phyloP scores from a whole-genome alignment of 2,329 filamentous ascomycete species.

The Aaosphaeria pasadenensis region DNA sequence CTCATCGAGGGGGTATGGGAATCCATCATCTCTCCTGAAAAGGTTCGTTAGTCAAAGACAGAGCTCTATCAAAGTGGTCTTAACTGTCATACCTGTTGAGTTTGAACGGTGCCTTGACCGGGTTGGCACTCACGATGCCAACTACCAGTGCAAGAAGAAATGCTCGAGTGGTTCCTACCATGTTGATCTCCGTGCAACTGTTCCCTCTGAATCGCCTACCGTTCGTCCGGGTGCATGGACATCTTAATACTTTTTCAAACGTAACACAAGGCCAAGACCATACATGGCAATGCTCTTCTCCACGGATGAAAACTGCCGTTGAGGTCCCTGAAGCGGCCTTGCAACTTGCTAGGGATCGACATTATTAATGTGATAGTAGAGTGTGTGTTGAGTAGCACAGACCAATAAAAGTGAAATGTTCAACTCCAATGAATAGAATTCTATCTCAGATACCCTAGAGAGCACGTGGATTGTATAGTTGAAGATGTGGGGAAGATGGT shows the following conservation, averaged over 20 bases:
- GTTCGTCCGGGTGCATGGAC: background rate
- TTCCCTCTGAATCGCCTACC: background rate
- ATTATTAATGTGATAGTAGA: no score
- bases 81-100: conserved; percentile 4
- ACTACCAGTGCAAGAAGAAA: conserved; percentile 1
- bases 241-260: conserved; percentile 1
- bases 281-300: background rate
- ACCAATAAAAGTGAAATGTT: background rate
- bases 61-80: background rate
- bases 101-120: conserved; percentile 4
- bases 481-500: background rate
- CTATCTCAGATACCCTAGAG: background rate
- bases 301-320: conserved; percentile 4
- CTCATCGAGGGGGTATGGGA: conserved; percentile 21
- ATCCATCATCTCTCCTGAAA: conserved; percentile 11
- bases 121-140: conserved; percentile 1
- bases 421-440: conserved; percentile 1
- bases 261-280: background rate
- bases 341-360: no score
- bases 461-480: background rate
- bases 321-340: no score
- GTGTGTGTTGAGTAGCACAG: no score
- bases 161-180: background rate
- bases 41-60: background rate
- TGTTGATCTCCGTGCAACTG: background rate